phyloP scores from a whole-genome alignment of 495 filamentous ascomycete species.

The Margaritispora aquatica region DNA sequence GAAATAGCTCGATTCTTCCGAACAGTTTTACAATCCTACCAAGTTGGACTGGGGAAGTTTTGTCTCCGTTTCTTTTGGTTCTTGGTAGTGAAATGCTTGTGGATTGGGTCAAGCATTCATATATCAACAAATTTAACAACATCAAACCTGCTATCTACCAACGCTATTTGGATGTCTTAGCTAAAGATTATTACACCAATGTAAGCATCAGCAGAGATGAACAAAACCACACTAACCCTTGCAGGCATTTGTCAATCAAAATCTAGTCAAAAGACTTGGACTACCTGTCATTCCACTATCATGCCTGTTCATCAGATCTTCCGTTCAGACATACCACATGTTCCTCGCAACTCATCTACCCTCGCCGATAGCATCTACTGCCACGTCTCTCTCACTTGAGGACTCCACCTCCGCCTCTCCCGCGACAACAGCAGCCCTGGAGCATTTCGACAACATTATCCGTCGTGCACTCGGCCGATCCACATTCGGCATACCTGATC shows the following conservation, averaged over 20 bases:
- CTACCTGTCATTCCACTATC: constrained; percentile 88
- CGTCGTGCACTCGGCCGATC: constrained; percentile 64
- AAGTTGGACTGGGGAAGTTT: constrained; percentile 77
- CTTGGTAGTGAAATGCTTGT: constrained; percentile 95
- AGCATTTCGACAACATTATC: constrained; percentile 69
- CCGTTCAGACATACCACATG: constrained; percentile 97
- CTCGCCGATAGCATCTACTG: constrained; percentile 63
- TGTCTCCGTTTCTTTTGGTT: constrained; percentile 87
- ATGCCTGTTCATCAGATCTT: constrained; percentile 91
- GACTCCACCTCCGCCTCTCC: constrained; percentile 49
- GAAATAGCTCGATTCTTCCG: constrained; percentile 63
- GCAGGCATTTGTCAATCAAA: constrained; percentile 83
- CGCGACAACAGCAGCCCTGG: constrained; percentile 63
- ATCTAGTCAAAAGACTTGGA: constrained; percentile 81
- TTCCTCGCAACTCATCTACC: constrained; percentile 83
- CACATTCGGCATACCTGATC: constrained; percentile 45
- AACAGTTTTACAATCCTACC: constrained; percentile 80
- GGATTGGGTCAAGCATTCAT: constrained; percentile 96
- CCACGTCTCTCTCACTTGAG: constrained; percentile 56
- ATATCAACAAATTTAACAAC: constrained; percentile 98
- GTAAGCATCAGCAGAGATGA: constrained; percentile 33
- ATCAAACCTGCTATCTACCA: constrained; percentile 83
- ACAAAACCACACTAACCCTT: background rate
- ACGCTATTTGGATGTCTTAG: constrained; percentile 84
- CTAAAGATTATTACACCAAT: constrained; percentile 97